These are phyloP conservation scores for Xylaria arbuscula DNA, from an alignment of 2,329 filamentous ascomycete species.

Conservation along the genomic window DNA sequence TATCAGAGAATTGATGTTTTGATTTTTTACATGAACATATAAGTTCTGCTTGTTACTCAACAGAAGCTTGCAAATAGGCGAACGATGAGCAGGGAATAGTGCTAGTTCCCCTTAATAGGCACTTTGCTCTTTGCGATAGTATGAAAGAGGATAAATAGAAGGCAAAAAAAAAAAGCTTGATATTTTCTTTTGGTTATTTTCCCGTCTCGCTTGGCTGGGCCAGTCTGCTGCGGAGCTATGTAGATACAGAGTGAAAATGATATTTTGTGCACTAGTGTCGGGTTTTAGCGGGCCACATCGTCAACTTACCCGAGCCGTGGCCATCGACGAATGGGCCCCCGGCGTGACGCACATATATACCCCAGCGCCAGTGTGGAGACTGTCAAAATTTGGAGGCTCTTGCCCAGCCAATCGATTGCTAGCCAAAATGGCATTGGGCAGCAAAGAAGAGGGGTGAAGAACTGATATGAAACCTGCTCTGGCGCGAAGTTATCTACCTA, in stretches of 20 bases:
- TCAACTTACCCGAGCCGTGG: slow-evolving; percentile 21
- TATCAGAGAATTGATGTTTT: too few relatives aligned
- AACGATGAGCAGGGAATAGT: too few relatives aligned
- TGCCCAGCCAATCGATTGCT: slow-evolving; percentile 23
- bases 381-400: slow-evolving; percentile 26
- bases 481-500: not conserved
- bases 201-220: not conserved
- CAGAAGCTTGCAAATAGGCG: too few relatives aligned
- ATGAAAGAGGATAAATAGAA: too few relatives aligned
- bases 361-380: slow-evolving; percentile 27
- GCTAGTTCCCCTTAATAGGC: too few relatives aligned
- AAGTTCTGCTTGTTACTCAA: too few relatives aligned
- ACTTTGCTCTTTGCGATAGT: too few relatives aligned
- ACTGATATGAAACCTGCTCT: slow-evolving; percentile 22
- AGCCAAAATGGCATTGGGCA: slow-evolving; percentile 36
- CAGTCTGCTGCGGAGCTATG: not conserved
- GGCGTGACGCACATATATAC: slow-evolving; percentile 35
- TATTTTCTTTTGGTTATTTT: too few relatives aligned
- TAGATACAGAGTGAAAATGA: not conserved
- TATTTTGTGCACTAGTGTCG: slow-evolving; percentile 21
- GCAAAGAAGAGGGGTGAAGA: slow-evolving; percentile 34
- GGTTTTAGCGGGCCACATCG: slow-evolving; percentile 35
- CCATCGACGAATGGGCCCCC: slow-evolving; percentile 22
- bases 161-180: too few relatives aligned
- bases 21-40: too few relatives aligned